Base-by-base conservation (phyloP, 768 basidiomycete species). In the Termitomyces sp. region DNA sequence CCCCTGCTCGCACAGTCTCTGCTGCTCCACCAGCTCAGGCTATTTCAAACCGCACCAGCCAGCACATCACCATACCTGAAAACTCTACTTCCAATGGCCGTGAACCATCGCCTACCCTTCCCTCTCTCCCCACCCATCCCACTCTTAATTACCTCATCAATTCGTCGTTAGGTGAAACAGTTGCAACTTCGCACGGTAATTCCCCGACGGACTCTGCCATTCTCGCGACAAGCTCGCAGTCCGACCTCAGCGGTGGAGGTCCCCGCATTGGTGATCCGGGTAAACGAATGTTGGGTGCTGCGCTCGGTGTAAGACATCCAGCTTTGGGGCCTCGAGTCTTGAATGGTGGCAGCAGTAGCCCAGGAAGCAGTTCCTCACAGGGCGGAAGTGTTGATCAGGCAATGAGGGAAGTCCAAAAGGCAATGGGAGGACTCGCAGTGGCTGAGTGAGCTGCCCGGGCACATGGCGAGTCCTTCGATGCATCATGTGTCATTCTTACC, bases 181-280 rank as follows among this genome's bases (percentile, higher is more conserved):
- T 79, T 43, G 68, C 81, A 24, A 70, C 70, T 46, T 59, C 69
- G 47, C 62, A 61, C 52, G 67, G 65, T 54, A 67, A 71, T 58
- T 71, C 74, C 10, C 77, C 77, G 17, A 70, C 79, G 17, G 87
- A 90, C 68, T 87, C 88, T 19, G 87, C 88, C 1, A 87, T 89
- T 56, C 66, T 89, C 49, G 76, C 80, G 12, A 77, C 80, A 22
- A 81, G 81, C 64, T 66, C 81, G 60, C 78, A 79, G 45, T 69
- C 77, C 34, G 72, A 72, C 51, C 49, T 64, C 19, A 69, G 71
- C 2, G 66, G 69, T n/a, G 68, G 71, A 32, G 85, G 84, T n/a
- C 90, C 90, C 21, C 81, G 86, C 64, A 91, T 93, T 62, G 91
- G 91, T 35, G 89, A 93, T 69, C 88, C 91, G 32, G 91, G 88